Evolutionary conservation across 1,139 yeast species (phyloP).

Genomic region (Geotrichum bryndzae): DNA sequence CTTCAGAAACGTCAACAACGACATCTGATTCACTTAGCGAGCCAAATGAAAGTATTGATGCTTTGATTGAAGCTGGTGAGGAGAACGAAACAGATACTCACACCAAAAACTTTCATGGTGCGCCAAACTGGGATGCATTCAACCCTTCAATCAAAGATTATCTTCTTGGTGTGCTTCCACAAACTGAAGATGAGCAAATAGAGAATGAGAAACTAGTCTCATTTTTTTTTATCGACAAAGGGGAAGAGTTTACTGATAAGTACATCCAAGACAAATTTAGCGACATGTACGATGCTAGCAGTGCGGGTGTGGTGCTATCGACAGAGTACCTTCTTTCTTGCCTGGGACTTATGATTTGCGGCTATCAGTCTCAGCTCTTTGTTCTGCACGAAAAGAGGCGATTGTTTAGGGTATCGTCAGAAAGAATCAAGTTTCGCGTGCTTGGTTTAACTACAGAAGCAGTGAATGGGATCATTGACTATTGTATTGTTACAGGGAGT

Average conservation of each 20-base stretch:
- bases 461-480: slow-evolving; percentile 18
- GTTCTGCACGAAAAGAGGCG: slow-evolving; percentile 5
- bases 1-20: background rate
- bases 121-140: slow-evolving; percentile 10
- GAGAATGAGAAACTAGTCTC: slow-evolving; percentile 3
- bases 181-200: slow-evolving; percentile 1
- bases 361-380: slow-evolving; percentile 14
- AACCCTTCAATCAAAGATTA: slow-evolving; percentile 2
- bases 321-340: slow-evolving; percentile 11
- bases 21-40: background rate
- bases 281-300: slow-evolving; percentile 5
- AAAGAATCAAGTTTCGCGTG: slow-evolving; percentile 17
- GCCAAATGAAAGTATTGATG: background rate
- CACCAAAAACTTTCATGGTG: background rate
- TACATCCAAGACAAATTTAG: slow-evolving; percentile 5
- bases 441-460: slow-evolving; percentile 22
- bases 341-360: slow-evolving; percentile 11
- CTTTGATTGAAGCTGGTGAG: background rate
- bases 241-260: slow-evolving; percentile 11
- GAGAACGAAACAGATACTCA: background rate
- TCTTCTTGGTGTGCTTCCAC: slow-evolving; percentile 2
- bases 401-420: slow-evolving; percentile 7
- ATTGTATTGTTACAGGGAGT: slow-evolving; percentile 27
- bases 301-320: slow-evolving; percentile 4
- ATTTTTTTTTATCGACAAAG: slow-evolving; percentile 10